phyloP scores from a whole-genome alignment of 441 rosid genomes.

The Arabidopsis lyrata region DNA sequence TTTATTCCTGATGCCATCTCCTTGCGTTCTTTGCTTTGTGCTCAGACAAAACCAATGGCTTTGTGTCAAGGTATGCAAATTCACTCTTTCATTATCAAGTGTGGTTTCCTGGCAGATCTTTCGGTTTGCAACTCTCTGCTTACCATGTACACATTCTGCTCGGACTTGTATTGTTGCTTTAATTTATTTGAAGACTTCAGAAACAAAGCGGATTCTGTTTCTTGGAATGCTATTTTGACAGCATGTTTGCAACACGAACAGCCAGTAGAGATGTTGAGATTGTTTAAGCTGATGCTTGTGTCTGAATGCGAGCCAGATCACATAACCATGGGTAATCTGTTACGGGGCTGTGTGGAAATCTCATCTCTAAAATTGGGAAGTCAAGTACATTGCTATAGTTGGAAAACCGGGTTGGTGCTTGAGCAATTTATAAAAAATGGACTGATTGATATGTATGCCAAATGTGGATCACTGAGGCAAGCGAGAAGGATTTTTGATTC shows the following conservation, averaged over 20 bases:
- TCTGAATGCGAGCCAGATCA: conserved; percentile 54
- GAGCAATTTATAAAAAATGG: conserved; percentile 56
- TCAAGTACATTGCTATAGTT: conserved; percentile 56
- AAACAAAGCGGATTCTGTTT: conserved; percentile 49
- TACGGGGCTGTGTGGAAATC: conserved; percentile 54
- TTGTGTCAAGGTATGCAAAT: conserved; percentile 56
- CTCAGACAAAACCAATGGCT: conserved; percentile 44
- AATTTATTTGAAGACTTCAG: conserved; percentile 53
- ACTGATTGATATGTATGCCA: conserved; percentile 63
- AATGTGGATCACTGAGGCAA: conserved; percentile 60
- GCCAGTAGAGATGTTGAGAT: conserved; percentile 53
- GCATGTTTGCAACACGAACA: conserved; percentile 61
- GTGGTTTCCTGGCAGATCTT: conserved; percentile 49
- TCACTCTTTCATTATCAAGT: conserved; percentile 57
- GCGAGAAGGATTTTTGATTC: conserved; percentile 51
- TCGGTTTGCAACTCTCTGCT: conserved; percentile 59
- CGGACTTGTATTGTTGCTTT: conserved; percentile 49
- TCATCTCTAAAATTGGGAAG: conserved; percentile 61
- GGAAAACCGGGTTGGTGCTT: conserved; percentile 53
- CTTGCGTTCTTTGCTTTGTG: conserved; percentile 56
- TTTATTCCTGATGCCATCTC: conserved; percentile 54
- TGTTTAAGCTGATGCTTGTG: conserved; percentile 53
- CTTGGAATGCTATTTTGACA: conserved; percentile 64
- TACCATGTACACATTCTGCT: conserved; percentile 64
- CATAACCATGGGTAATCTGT: conserved; percentile 48